Conservation (phyloP, 2,329 filamentous ascomycete species). For the Arthrobotrys megalospora region DNA sequence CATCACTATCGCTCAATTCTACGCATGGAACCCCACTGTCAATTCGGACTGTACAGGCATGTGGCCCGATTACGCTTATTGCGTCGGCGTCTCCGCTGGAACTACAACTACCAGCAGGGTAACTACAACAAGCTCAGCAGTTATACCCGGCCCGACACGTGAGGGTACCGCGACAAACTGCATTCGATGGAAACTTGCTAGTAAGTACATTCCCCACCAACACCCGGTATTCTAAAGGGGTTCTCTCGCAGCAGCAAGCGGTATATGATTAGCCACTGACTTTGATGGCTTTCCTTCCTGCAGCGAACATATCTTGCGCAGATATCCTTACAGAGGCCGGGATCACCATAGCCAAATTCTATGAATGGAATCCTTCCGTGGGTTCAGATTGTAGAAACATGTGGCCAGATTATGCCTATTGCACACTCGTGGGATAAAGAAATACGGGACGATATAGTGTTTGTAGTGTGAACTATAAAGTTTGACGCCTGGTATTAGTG, state of each 20-base stretch:
- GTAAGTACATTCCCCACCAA: slow-evolving; percentile 23
- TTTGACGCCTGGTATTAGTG: neutral
- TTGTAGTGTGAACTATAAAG: slow-evolving; percentile 16
- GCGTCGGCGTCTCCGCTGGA: slow-evolving; percentile 37
- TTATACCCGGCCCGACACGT: slow-evolving; percentile 44
- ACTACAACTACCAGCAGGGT: slow-evolving; percentile 36
- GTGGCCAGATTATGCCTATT: slow-evolving; percentile 56
- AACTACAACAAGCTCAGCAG: slow-evolving; percentile 48
- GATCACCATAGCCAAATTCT: slow-evolving; percentile 63
- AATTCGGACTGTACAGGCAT: slow-evolving; percentile 46
- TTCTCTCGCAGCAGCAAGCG: neutral
- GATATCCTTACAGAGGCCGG: slow-evolving; percentile 50
- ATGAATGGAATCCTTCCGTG: slow-evolving; percentile 61
- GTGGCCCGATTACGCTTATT: slow-evolving; percentile 49
- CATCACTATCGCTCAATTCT: slow-evolving; percentile 45
- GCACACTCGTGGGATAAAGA: slow-evolving; percentile 26
- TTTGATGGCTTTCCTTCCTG: slow-evolving; percentile 11
- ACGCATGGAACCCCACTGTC: slow-evolving; percentile 49
- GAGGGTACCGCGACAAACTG: slow-evolving; percentile 41
- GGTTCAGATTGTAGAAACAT: slow-evolving; percentile 60
- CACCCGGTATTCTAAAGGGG: neutral
- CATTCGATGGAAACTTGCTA: slow-evolving; percentile 48
- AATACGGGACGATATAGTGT: neutral
- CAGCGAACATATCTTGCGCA: slow-evolving; percentile 46
- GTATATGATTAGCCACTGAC: slow-evolving; percentile 16